Conservation (phyloP, 805 yeast species). For the Saccharomycopsis sp. region DNA sequence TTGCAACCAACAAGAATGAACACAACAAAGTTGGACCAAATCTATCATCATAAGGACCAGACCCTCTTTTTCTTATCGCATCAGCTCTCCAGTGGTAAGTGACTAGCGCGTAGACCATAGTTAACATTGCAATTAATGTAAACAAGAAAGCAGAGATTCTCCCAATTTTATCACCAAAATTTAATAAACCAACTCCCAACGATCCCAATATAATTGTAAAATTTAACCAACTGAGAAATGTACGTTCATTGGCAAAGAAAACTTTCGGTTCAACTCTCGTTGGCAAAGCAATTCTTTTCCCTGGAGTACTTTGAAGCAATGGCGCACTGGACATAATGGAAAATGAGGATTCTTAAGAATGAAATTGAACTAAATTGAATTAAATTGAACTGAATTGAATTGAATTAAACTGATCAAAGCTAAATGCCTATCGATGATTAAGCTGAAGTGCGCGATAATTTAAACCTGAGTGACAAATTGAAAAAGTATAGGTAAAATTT, state of each 20-base stretch:
- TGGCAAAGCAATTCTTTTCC: constrained; percentile 93
- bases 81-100: constrained; percentile 99
- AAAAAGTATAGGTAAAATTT: too few species aligned
- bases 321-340: constrained; percentile 78
- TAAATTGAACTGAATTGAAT: not conserved
- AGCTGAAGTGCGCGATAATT: too few species aligned
- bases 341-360: too few species aligned
- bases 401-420: not conserved
- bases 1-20: constrained; percentile 86
- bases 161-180: constrained; percentile 93
- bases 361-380: too few species aligned
- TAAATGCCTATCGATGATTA: too few species aligned
- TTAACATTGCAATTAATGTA: constrained; percentile 94
- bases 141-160: constrained; percentile 89
- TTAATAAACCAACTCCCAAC: constrained; percentile 88
- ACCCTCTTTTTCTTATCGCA: constrained; percentile 94
- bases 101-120: constrained; percentile 91
- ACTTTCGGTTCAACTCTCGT: constrained; percentile 99
- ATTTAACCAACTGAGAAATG: constrained; percentile 96
- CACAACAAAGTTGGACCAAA: constrained; percentile 98
- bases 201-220: constrained; percentile 98
- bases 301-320: constrained; percentile 63
- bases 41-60: constrained; percentile 99
- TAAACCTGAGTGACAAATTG: too few species aligned
- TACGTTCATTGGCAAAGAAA: constrained; percentile 97